Percentiles rank a stretch among this genome's conserved stretches.
These are phyloP conservation scores for Talaromyces albobiverticillius DNA, from an alignment of 2,329 filamentous ascomycete species.

Conservation along the genomic window DNA sequence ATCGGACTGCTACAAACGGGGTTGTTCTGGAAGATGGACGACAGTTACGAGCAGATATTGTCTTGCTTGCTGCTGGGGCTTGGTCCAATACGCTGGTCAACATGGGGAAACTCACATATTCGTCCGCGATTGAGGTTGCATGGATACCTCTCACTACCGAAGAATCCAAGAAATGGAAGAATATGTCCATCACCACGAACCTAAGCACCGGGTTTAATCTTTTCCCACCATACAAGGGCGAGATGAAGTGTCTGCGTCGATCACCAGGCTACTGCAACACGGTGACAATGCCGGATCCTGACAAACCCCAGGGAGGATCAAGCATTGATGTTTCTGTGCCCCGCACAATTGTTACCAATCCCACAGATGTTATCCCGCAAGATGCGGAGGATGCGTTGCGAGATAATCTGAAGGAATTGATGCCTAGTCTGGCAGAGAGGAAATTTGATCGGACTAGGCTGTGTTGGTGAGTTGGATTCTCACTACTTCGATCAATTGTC, in stretches of 20 bases:
- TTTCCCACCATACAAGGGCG: slow-evolving; percentile 24
- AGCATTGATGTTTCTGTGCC: slow-evolving; percentile 21
- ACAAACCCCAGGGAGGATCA: slow-evolving; percentile 15
- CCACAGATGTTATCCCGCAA: slow-evolving; percentile 22
- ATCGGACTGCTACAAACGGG: slow-evolving; percentile 14
- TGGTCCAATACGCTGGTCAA: slow-evolving; percentile 24
- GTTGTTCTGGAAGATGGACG: slow-evolving; percentile 19
- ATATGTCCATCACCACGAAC: slow-evolving; percentile 29
- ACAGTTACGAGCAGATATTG: slow-evolving; percentile 15
- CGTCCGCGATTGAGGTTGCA: slow-evolving; percentile 23
- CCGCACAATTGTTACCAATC: slow-evolving; percentile 22
- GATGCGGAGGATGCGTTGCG: slow-evolving; percentile 21
- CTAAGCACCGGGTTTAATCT: slow-evolving; percentile 26
- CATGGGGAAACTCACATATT: slow-evolving; percentile 17
- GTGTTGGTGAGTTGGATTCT: slow-evolving; percentile 22
- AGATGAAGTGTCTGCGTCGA: slow-evolving; percentile 27
- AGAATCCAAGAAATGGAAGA: slow-evolving; percentile 21
- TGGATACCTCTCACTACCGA: slow-evolving; percentile 26
- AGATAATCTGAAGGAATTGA: slow-evolving; percentile 22
- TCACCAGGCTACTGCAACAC: slow-evolving; percentile 23
- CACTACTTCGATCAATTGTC: neutral
- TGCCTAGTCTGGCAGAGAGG: slow-evolving; percentile 21
- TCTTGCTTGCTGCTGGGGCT: slow-evolving; percentile 22
- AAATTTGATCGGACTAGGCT: slow-evolving; percentile 23
- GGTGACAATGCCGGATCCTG: slow-evolving; percentile 20